A percentile compares a stretch with the other conserved stretches of the same genome.
These are phyloP conservation scores for Candida andamanensis DNA, from an alignment of 805 yeast genomes.

Conservation along the genomic window DNA sequence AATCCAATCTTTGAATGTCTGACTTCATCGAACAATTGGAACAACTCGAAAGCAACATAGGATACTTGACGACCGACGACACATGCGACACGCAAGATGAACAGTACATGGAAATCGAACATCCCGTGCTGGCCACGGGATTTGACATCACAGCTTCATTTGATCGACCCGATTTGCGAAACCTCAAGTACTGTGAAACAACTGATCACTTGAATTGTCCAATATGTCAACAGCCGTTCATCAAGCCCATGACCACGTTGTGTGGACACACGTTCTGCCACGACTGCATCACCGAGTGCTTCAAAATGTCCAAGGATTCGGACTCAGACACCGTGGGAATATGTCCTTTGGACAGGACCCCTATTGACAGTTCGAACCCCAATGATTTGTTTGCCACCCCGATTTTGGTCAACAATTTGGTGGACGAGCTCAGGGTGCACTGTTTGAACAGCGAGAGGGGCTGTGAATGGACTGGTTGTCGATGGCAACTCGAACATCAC, in stretches of 20 bases:
- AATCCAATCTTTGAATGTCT: too few species aligned
- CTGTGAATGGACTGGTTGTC: conserved; percentile 50
- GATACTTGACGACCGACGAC: too few species aligned
- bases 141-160: conserved; percentile 4
- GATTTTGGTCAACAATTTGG: conserved; percentile 50
- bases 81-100: too few species aligned
- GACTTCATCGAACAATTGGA: too few species aligned
- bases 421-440: conserved; percentile 54
- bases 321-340: conserved; percentile 14
- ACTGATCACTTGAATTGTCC: conserved; percentile 46
- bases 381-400: conserved; percentile 46
- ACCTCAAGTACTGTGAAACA: conserved; percentile 22
- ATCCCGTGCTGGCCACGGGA: too few species aligned
- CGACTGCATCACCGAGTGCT: conserved; percentile 45
- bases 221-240: conserved; percentile 62
- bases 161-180: conserved; percentile 25
- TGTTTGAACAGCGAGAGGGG: conserved; percentile 53
- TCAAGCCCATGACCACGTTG: conserved; percentile 54
- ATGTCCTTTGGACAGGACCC: conserved; percentile 62
- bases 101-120: too few species aligned
- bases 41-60: too few species aligned
- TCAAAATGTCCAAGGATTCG: conserved; percentile 26
- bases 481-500: conserved; percentile 57
- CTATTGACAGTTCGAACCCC: conserved; percentile 28
- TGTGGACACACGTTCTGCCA: conserved; percentile 70